phyloP scores from a whole-genome alignment of 2,329 filamentous ascomycete species.

The Epichloe scottii region DNA sequence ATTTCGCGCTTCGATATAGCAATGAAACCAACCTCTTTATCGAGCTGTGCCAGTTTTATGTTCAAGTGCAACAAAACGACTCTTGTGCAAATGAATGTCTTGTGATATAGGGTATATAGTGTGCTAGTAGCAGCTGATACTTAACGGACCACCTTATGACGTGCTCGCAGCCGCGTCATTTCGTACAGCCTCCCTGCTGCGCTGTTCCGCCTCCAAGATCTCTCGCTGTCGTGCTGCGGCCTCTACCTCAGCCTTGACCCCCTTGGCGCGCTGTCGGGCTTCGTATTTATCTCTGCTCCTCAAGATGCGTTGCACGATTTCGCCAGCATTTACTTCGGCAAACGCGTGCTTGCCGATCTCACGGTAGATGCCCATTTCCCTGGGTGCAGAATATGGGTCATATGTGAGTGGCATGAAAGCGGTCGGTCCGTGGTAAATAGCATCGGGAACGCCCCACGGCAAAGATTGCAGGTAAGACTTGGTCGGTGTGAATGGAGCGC shows the following conservation, averaged over 20 bases:
- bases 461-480: conserved; percentile 62
- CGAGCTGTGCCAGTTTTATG: no score
- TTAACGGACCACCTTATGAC: background rate
- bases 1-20: no score
- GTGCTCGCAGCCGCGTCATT: background rate
- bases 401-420: conserved; percentile 73
- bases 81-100: background rate
- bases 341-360: conserved; percentile 70
- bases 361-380: conserved; percentile 71
- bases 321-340: conserved; percentile 76
- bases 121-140: background rate
- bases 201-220: conserved; percentile 46
- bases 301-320: conserved; percentile 86
- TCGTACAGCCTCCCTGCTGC: conserved; percentile 31
- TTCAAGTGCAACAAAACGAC: background rate
- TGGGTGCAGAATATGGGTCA: conserved; percentile 71
- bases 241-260: conserved; percentile 71
- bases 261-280: conserved; percentile 80
- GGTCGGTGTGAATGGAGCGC: conserved; percentile 79
- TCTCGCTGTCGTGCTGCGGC: conserved; percentile 50
- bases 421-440: conserved; percentile 93
- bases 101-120: background rate
- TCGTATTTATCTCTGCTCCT: conserved; percentile 80
- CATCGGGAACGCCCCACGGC: conserved; percentile 61
- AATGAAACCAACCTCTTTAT: no score